These are phyloP conservation scores for Chrysoporthe austroafricana DNA, from an alignment of 2,329 filamentous ascomycete species.

Conservation along the genomic window DNA sequence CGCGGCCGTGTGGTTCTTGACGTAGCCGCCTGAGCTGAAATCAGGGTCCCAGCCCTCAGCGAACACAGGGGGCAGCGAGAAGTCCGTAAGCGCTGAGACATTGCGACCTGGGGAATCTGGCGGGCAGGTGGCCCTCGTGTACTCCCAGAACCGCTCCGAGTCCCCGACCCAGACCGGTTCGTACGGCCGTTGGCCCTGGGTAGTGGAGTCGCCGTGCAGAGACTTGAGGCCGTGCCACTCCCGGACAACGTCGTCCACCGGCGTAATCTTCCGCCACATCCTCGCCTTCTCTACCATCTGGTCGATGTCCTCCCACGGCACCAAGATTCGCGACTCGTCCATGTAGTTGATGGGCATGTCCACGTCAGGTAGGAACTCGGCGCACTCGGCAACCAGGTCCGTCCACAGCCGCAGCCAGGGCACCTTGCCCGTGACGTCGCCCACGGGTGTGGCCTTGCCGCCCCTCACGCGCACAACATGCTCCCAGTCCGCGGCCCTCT, in stretches of 20 bases:
- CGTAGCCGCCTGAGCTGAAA: conserved; percentile 47
- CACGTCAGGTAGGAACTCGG: conserved; percentile 62
- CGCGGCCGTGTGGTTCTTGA: conserved; percentile 60
- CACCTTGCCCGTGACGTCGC: conserved; percentile 46
- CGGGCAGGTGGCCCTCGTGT: conserved; percentile 59
- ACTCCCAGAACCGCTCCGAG: conserved; percentile 59
- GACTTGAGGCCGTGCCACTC: conserved; percentile 46
- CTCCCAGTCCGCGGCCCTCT: conserved; percentile 47
- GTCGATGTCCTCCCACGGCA: conserved; percentile 60
- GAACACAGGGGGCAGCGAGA: conserved; percentile 34
- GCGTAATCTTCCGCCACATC: conserved; percentile 46
- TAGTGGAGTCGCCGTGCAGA: conserved; percentile 38
- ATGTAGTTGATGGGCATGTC: conserved; percentile 69
- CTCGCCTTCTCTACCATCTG: conserved; percentile 53
- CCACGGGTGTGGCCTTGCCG: conserved; percentile 45
- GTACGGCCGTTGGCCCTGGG: conserved; percentile 37
- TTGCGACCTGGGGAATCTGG: conserved; percentile 55
- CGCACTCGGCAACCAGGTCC: conserved; percentile 54
- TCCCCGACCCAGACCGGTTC: conserved; percentile 54
- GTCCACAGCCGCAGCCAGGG: conserved; percentile 54
- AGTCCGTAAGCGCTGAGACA: conserved; percentile 42
- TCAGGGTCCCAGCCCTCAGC: conserved; percentile 31
- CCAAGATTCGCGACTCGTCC: conserved; percentile 66
- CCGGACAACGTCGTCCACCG: conserved; percentile 48
- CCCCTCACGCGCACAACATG: conserved; percentile 53